These are phyloP conservation scores for Sporisorium exsertum DNA, from an alignment of 1,284 basidiomycete genomes.

Conservation along the genomic window DNA sequence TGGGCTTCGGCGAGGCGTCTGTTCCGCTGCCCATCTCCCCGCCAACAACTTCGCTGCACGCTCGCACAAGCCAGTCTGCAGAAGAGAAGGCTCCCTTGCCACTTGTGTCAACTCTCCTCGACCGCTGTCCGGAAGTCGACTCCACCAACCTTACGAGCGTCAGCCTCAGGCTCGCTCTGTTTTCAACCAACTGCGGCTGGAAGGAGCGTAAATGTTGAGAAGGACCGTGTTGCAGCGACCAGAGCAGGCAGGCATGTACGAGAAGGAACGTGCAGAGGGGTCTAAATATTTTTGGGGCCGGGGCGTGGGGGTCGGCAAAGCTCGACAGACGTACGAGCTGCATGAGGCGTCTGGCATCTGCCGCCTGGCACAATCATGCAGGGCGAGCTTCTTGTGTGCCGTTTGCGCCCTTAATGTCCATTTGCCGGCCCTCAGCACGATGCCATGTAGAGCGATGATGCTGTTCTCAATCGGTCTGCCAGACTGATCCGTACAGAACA, in stretches of 20 bases:
- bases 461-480: background rate
- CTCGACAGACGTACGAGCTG: constrained; percentile 12
- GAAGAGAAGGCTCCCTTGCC: background rate
- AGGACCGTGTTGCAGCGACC: constrained; percentile 10
- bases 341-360: constrained; percentile 8
- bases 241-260: background rate
- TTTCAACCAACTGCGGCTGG: background rate
- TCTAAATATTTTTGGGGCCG: constrained; percentile 21
- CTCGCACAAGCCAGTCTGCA: constrained; percentile 34
- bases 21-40: background rate
- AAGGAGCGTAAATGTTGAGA: constrained; percentile 2
- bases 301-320: constrained; percentile 16
- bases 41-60: background rate
- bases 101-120: background rate
- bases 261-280: constrained; percentile 41
- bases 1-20: background rate
- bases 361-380: constrained; percentile 21
- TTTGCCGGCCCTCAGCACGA: too few relatives aligned
- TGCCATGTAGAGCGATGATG: too few relatives aligned
- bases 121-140: background rate
- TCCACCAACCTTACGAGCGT: background rate
- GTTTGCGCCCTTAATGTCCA: background rate
- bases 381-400: background rate
- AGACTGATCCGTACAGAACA: background rate
- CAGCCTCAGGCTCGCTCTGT: background rate